Conservation (phyloP, 2,329 filamentous ascomycete species). For the Ilyonectria robusta region DNA sequence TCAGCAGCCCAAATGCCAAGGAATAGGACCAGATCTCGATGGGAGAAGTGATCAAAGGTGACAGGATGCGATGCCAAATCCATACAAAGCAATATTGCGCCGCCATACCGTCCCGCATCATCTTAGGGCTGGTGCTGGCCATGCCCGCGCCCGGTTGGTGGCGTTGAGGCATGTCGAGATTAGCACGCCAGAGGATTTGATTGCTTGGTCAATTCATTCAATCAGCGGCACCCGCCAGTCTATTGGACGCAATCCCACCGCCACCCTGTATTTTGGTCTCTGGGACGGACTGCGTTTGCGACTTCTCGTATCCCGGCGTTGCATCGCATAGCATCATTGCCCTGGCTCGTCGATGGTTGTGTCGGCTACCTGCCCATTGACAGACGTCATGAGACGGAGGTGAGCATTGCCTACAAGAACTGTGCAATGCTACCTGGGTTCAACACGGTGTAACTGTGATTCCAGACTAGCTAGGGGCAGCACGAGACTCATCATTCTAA, state of each 20-base stretch:
- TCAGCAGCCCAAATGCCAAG: constrained; percentile 31
- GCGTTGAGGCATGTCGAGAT: constrained; percentile 13
- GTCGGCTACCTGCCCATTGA: constrained; percentile 5
- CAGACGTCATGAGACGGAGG: constrained; percentile 21
- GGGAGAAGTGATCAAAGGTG: constrained; percentile 22
- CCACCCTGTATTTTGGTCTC: background rate
- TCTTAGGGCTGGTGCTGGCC: constrained; percentile 6
- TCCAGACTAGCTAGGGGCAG: constrained; percentile 16
- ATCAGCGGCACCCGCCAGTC: background rate
- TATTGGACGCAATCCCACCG: constrained; percentile 3
- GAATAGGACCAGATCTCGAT: constrained; percentile 27
- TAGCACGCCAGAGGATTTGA: constrained; percentile 11
- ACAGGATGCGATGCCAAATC: constrained; percentile 19
- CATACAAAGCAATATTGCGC: constrained; percentile 25
- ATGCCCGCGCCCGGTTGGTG: constrained; percentile 11
- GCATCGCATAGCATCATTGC: constrained; percentile 22
- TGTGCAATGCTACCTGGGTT: constrained; percentile 21
- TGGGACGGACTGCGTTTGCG: background rate
- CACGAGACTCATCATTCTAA: constrained; percentile 30
- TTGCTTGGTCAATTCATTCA: constrained; percentile 15
- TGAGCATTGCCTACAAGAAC: constrained; percentile 16
- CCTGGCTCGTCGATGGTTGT: constrained; percentile 14
- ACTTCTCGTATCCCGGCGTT: constrained; percentile 24
- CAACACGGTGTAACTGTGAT: constrained; percentile 29
- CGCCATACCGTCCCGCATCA: constrained; percentile 18